A percentile compares a stretch with the other conserved stretches of the same genome.
phyloP scores from a whole-genome alignment of 345 rosid species.

The Lepidium didymum region DNA sequence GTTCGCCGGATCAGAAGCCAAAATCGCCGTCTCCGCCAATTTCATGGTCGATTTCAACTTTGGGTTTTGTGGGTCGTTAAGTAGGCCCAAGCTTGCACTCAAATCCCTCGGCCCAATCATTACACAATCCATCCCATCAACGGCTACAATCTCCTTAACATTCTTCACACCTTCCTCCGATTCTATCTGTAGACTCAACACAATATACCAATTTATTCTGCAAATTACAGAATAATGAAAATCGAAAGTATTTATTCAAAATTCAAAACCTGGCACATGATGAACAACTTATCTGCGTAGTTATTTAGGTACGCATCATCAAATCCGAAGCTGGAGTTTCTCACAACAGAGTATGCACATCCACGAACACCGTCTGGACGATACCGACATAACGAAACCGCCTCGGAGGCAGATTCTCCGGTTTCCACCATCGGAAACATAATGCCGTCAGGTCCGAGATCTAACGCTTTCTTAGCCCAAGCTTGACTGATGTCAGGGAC shows the following conservation, averaged over 20 bases:
- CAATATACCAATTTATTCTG: background rate
- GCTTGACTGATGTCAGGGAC: constrained; percentile 58
- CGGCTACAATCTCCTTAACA: constrained; percentile 52
- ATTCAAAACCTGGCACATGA: constrained; percentile 69
- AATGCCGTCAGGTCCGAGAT: constrained; percentile 72
- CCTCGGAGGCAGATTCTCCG: constrained; percentile 44
- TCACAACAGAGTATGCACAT: constrained; percentile 58
- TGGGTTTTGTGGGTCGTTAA: constrained; percentile 67
- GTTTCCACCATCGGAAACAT: constrained; percentile 83
- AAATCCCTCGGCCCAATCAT: constrained; percentile 87
- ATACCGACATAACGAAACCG: constrained; percentile 61
- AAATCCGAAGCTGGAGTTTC: constrained; percentile 62
- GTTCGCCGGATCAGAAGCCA: constrained; percentile 25
- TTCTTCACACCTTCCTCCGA: constrained; percentile 53
- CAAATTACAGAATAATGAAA: background rate
- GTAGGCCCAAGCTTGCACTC: constrained; percentile 77
- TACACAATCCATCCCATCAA: constrained; percentile 79
- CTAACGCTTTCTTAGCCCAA: constrained; percentile 83
- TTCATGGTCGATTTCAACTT: constrained; percentile 47
- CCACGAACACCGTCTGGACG: constrained; percentile 64
- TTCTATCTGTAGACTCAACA: constrained; percentile 31
- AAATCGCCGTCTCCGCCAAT: constrained; percentile 54
- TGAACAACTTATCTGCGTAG: constrained; percentile 48
- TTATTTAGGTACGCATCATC: constrained; percentile 47
- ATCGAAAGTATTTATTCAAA: background rate